Evolutionary conservation across 345 rosid species (phyloP).

Genomic region (Euphorbia lathyris): DNA sequence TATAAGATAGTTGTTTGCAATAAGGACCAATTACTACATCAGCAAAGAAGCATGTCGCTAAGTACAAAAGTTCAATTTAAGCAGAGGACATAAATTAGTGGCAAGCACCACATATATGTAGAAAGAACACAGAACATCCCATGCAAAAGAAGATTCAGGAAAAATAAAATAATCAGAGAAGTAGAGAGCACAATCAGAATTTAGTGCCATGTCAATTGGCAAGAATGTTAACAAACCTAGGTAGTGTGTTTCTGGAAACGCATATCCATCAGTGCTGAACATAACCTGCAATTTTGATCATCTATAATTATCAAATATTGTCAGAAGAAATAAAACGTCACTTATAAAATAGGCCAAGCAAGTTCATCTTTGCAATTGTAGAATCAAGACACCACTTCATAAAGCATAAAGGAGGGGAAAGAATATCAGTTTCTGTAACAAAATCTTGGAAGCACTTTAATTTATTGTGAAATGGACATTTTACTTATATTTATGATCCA

Average conservation of each 20-base stretch:
- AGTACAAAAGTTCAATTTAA: neutral
- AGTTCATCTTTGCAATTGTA: neutral
- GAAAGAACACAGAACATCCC: neutral
- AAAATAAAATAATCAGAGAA: neutral
- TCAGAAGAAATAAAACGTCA: conserved; percentile 8
- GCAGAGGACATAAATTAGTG: neutral
- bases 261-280: conserved; percentile 98
- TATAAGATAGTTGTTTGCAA: neutral
- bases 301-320: conserved; percentile 19
- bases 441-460: neutral
- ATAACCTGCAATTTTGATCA: conserved; percentile 64
- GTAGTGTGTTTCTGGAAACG: conserved; percentile 82
- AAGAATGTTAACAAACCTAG: conserved; percentile 53
- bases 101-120: neutral
- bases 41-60: neutral
- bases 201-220: neutral
- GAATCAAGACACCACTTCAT: conserved; percentile 4
- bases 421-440: neutral
- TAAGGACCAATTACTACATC: neutral
- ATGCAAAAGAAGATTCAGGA: neutral
- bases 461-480: neutral
- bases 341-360: neutral
- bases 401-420: neutral
- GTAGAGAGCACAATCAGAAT: neutral
- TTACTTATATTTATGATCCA: neutral